Evolutionary conservation across 495 filamentous ascomycete genomes (phyloP).

Genomic region (Aspergillus steynii): DNA sequence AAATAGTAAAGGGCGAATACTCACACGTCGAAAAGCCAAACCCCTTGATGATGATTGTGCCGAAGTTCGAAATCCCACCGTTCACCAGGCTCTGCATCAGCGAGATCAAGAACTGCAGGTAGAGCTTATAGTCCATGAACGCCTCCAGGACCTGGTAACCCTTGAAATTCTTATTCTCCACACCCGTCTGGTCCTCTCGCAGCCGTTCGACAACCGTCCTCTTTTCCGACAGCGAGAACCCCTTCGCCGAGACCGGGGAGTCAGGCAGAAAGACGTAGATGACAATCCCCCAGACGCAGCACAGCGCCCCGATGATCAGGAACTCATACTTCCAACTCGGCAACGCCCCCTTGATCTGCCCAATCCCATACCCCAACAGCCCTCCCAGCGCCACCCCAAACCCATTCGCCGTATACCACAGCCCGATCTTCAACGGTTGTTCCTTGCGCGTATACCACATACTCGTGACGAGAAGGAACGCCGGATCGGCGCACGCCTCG

Average conservation of each 20-base stretch:
- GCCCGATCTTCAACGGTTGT: slow-evolving; percentile 59
- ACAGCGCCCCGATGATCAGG: slow-evolving; percentile 57
- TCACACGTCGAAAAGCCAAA: slow-evolving; percentile 59
- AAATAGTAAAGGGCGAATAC: no score
- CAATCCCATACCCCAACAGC: slow-evolving; percentile 59
- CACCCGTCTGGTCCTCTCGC: slow-evolving; percentile 61
- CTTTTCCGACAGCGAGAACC: slow-evolving; percentile 56
- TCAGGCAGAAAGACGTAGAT: slow-evolving; percentile 62
- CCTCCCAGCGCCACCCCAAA: slow-evolving; percentile 60
- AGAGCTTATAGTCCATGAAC: slow-evolving; percentile 60
- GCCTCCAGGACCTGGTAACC: slow-evolving; percentile 58
- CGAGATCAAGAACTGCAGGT: slow-evolving; percentile 35
- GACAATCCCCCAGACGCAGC: slow-evolving; percentile 56
- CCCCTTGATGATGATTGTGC: slow-evolving; percentile 62
- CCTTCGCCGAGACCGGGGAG: slow-evolving; percentile 61
- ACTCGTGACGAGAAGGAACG: slow-evolving; percentile 40
- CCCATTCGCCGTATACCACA: slow-evolving; percentile 63
- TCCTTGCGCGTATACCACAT: slow-evolving; percentile 57
- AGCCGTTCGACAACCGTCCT: slow-evolving; percentile 59
- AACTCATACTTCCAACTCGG: slow-evolving; percentile 60
- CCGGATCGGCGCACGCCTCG: slow-evolving; percentile 52
- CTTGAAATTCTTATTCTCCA: slow-evolving; percentile 65
- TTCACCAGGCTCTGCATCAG: slow-evolving; percentile 40
- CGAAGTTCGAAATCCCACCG: slow-evolving; percentile 59
- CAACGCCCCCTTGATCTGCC: slow-evolving; percentile 51